Conservation (phyloP, 345 rosid genomes). For the Salix purpurea region DNA sequence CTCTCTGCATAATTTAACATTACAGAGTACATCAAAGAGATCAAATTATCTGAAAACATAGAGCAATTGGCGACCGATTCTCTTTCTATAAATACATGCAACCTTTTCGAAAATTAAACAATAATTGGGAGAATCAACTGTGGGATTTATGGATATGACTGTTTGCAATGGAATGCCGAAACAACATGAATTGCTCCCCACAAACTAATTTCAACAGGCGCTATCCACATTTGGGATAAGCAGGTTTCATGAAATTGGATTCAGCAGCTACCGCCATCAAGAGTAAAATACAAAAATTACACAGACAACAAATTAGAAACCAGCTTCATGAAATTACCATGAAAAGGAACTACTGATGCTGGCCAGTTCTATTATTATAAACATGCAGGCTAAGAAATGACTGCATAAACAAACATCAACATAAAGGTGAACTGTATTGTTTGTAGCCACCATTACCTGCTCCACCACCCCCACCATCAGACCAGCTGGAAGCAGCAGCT, state of each 20-base stretch:
- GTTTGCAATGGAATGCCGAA: not conserved
- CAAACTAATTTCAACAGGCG: not conserved
- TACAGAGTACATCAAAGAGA: not conserved
- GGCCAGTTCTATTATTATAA: not conserved
- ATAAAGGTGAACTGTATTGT: not conserved
- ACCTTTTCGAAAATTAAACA: not conserved
- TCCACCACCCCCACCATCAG: slow-evolving; percentile 38
- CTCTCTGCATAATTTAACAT: slow-evolving; percentile 46
- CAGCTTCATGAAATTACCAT: not conserved
- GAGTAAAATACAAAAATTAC: not conserved
- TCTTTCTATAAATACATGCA: not conserved
- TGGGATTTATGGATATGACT: not conserved
- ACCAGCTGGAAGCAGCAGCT: slow-evolving; percentile 77
- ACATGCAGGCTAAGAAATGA: not conserved
- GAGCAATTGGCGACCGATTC: not conserved
- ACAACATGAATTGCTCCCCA: not conserved
- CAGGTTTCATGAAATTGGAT: not conserved
- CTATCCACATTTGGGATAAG: not conserved
- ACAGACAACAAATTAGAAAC: not conserved
- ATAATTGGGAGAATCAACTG: not conserved
- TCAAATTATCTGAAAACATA: not conserved
- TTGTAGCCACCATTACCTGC: slow-evolving; percentile 38
- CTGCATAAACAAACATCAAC: not conserved
- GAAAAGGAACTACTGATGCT: not conserved
- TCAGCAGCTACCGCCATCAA: not conserved